Base-by-base conservation (phyloP, 306 rosid genomes). In the Medicago arabica region DNA sequence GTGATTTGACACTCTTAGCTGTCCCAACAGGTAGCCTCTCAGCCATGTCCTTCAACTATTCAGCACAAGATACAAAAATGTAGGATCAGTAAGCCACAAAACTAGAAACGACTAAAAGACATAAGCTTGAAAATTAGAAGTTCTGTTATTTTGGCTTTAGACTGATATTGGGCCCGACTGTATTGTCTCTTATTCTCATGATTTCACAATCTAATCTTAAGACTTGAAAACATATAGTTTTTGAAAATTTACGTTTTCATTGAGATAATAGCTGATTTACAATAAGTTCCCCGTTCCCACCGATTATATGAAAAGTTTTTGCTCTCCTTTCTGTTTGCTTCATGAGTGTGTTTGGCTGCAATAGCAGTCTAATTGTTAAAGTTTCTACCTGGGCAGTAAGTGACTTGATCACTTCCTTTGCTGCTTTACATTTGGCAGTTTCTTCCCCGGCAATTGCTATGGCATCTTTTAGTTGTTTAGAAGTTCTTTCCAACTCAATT, bases 401-500 rank as follows among this genome's bases (percentile, higher is more conserved):
- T 1, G 98, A 95, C 84, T 90, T 93, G 86, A 90, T 95, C 82
- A 95, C 98, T 86, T 95, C 98, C 85, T 95, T 95, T 78, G 98
- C 98, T 21, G 90, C 96, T 84, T 90, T 95, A 85, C 97, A 90
- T 84, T 85, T 92, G 75, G 89, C 86, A 84, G 96, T 83, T 89
- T 92, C 98, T 67, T 89, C 98, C 75, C 86, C 95, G 16, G 97
- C 97, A 81, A 90, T 86, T 78, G 93, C 89, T 83, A 85, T 83
- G 76, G 97, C 98, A 82, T 95, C 98, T 82, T 95, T 95, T 64
- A 95, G 89, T 84, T 92, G 97, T 81, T 92, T 95, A 71, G 93
- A 85, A 72, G 91, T 89, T 86, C 96, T 87, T 86, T 95, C 98
- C 84, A 95, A 83, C 83, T 95, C 98, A 69, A 87, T 47, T 80